These are phyloP conservation scores for Erysimum cheiri DNA, from an alignment of 441 rosid genomes.

Conservation along the genomic window DNA sequence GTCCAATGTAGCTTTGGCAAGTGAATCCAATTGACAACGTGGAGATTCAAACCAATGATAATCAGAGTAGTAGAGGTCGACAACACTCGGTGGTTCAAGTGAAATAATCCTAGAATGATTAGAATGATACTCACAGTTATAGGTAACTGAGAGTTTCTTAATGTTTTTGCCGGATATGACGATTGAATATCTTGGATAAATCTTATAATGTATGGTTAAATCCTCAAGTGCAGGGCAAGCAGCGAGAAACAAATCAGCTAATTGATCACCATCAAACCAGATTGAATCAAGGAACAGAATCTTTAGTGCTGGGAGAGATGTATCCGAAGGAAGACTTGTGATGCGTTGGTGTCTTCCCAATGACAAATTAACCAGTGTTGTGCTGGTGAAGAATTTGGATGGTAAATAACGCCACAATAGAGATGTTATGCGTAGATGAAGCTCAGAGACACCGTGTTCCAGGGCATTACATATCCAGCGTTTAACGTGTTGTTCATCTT, in stretches of 20 bases:
- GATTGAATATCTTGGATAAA: not conserved
- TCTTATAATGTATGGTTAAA: not conserved
- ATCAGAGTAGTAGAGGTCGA: not conserved
- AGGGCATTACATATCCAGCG: not conserved
- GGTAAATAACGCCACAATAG: not conserved
- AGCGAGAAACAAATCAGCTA: not conserved
- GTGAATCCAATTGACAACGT: not conserved
- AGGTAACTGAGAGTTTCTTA: too few relatives aligned
- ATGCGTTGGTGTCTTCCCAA: not conserved
- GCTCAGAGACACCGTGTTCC: constrained; percentile 1
- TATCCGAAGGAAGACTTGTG: not conserved
- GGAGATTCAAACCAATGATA: not conserved
- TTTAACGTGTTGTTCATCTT: not conserved
- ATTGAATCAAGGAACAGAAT: not conserved
- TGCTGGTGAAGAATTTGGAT: constrained; percentile 5
- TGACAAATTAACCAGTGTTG: not conserved
- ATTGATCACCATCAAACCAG: not conserved
- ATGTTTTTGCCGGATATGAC: not conserved
- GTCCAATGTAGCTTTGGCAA: too few relatives aligned
- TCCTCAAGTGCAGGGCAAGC: too few relatives aligned
- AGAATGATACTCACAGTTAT: too few relatives aligned
- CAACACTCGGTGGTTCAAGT: too few relatives aligned
- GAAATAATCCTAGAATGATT: too few relatives aligned
- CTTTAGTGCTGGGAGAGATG: not conserved
- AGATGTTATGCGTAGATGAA: not conserved